Base-by-base conservation (phyloP, 2,329 filamentous ascomycete species). In the Epichloe aotearoae region DNA sequence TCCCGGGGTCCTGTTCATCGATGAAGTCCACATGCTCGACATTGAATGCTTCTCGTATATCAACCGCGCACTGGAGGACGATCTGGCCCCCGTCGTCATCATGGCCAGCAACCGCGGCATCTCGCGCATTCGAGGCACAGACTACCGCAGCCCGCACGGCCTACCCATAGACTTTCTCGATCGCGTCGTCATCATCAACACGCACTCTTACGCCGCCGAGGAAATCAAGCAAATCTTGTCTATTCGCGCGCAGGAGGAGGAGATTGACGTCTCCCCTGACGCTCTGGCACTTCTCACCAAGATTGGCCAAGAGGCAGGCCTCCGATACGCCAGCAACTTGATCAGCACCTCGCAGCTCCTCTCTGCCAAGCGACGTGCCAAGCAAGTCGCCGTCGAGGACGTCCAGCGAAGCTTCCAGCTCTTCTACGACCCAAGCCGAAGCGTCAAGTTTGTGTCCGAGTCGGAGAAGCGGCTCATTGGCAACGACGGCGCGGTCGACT, bases 21-120 rank as follows among this genome's bases (percentile, higher is more conserved):
- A 98, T 62, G 93, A 98, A 72, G 91, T 98, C 5, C 93, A 98
- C 75, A 97, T 98, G 91, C 86, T 98, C 52, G 93, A 98, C 66
- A 96, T 97, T 57, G 93, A 98, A 69, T 97, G 91, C 73, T 98
- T 95, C 74, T 94, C 89, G 43, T 98, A 95, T 74, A 85, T 98
- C 75, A 98, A 98, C 74, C 86, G 93, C 49, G 93, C 93, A 1
- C 76, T 98, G 43, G 93, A 98, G 70, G 88, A 90, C 54, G 89
- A 97, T 61, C 78, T 98, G 34, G 89, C 93, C 1, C 93, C 93
- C 39, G 90, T 98, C 57, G 90, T 98, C 67, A 98, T 98, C 70
- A 98, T 98, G 93, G 93, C 93, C 50, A 95, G 87, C 76, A 98
- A 98, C 73, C 80, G 93, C 53, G 93, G 93, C 56, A 82, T 89